phyloP scores from a whole-genome alignment of 1,284 basidiomycete species.

The Puccinia polysora region DNA sequence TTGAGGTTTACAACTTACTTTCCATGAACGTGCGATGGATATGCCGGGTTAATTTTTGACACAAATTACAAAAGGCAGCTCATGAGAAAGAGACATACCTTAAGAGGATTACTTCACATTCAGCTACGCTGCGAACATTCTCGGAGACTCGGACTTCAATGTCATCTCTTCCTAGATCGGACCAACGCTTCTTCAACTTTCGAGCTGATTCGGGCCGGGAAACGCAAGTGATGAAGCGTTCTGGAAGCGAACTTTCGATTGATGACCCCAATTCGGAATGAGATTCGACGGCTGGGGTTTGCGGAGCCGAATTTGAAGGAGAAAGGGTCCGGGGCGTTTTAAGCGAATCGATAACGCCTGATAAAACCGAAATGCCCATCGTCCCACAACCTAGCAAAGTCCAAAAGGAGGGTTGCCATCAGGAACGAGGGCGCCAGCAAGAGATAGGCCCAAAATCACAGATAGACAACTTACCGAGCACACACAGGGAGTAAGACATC shows the following conservation, averaged over 20 bases:
- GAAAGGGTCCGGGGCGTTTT: slow-evolving; percentile 46
- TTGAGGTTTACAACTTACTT: slow-evolving; percentile 82
- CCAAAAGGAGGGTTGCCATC: not conserved
- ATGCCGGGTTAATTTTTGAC: not conserved
- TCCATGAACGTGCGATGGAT: not conserved
- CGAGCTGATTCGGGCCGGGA: slow-evolving; percentile 69
- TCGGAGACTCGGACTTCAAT: slow-evolving; percentile 66
- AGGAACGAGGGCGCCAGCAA: not conserved
- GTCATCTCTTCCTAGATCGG: slow-evolving; percentile 53
- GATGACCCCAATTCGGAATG: slow-evolving; percentile 44
- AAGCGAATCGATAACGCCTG: slow-evolving; percentile 74
- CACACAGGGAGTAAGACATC: slow-evolving; percentile 35
- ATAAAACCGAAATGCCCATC: slow-evolving; percentile 94
- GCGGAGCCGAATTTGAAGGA: slow-evolving; percentile 53
- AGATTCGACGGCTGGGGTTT: slow-evolving; percentile 46
- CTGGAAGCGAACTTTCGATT: slow-evolving; percentile 58
- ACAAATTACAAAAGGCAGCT: not conserved
- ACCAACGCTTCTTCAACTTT: slow-evolving; percentile 61
- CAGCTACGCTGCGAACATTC: slow-evolving; percentile 69
- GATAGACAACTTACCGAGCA: slow-evolving; percentile 6
- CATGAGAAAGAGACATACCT: slow-evolving; percentile 61
- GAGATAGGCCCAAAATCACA: not conserved
- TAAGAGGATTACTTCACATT: slow-evolving; percentile 78
- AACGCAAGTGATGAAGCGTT: slow-evolving; percentile 85
- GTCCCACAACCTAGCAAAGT: slow-evolving; percentile 79